Base-by-base conservation (phyloP, 2,329 filamentous ascomycete genomes). In the Nemania diffusa region DNA sequence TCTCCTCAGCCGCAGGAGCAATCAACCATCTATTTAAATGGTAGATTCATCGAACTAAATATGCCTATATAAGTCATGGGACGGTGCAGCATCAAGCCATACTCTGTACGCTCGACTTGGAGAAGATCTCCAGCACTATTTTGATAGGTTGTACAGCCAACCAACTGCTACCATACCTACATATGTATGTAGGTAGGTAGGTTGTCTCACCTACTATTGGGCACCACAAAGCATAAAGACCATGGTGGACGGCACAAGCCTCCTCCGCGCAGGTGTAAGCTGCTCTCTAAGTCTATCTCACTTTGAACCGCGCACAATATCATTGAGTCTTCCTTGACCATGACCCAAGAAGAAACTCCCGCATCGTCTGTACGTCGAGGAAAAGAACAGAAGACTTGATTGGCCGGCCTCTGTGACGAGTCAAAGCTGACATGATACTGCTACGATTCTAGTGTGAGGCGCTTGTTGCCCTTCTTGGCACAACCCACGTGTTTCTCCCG, bases 401-500 rank as follows among this genome's bases (percentile, higher is more conserved):
- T 51, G 46, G 8, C 42, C 20, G 11, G 6, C 24, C 20, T 22
- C 42, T 22, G 46, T 51, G 24, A 51, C 22, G 42, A 27, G n/a
- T 26, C 24, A 9, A 51, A 24, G n/a, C 46, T 51, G 32, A 52
- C 22, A 22, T 50, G 42, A 26, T 26, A 53, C 15, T 20, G 20
- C 55, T 24, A 34, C 26, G 40, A n/a, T 22, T 32, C 5, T 46
- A 71, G 70, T 71, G 64, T 26, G 53, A 66, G 37, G 68, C 69
- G 22, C 42, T 72, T 37, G 17, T 62, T 15, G 50, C 72, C 32
- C 26, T 64, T 6, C 57, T 73, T 20, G 71, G 69, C 59, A 40
- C 20, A 15, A 44, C 48, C 5, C 73, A 72, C 26, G 72, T 72
- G 4, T 53, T 59, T 15, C 46, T 72, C 4, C 69, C 65, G 2